Evolutionary conservation across 192 early-diverging fungal species (phyloP).

Genomic region (Martensiomyces pterosporus): DNA sequence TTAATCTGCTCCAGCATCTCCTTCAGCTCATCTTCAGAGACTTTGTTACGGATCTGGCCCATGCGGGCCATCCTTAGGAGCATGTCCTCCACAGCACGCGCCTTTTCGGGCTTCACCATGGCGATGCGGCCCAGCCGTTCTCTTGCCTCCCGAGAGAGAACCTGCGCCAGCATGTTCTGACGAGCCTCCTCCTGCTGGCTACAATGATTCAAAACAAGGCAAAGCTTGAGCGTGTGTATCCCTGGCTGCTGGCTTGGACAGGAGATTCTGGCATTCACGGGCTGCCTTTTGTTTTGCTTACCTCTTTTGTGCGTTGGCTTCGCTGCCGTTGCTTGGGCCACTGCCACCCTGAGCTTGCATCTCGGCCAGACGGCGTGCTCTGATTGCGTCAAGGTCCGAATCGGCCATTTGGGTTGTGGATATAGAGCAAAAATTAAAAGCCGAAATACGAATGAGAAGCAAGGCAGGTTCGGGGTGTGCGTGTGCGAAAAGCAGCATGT

Average conservation of each 20-base stretch:
- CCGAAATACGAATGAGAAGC: neutral
- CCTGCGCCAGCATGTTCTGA: constrained; percentile 72
- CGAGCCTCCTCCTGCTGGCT: constrained; percentile 83
- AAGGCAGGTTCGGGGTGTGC: neutral
- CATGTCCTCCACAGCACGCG: constrained; percentile 82
- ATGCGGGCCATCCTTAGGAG: constrained; percentile 86
- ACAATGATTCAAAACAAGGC: no score
- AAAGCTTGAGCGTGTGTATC: no score
- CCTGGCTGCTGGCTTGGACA: no score
- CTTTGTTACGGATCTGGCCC: constrained; percentile 75
- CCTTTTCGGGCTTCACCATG: constrained; percentile 87
- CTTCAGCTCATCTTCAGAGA: constrained; percentile 82
- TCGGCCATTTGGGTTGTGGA: constrained; percentile 12
- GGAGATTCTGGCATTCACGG: no score
- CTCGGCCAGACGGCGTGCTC: constrained; percentile 10
- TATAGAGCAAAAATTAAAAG: constrained; percentile 2
- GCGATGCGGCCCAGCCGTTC: constrained; percentile 83
- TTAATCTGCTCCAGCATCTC: constrained; percentile 81
- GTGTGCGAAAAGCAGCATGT: neutral
- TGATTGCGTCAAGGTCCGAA: constrained; percentile 20
- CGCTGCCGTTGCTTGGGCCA: neutral
- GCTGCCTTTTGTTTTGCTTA: no score
- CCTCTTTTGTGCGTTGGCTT: constrained; percentile 3
- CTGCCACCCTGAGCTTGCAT: constrained; percentile 1
- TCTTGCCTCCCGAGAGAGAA: constrained; percentile 75